phyloP scores from a whole-genome alignment of 2,329 filamentous ascomycete genomes.

The Aspergillus unguis region DNA sequence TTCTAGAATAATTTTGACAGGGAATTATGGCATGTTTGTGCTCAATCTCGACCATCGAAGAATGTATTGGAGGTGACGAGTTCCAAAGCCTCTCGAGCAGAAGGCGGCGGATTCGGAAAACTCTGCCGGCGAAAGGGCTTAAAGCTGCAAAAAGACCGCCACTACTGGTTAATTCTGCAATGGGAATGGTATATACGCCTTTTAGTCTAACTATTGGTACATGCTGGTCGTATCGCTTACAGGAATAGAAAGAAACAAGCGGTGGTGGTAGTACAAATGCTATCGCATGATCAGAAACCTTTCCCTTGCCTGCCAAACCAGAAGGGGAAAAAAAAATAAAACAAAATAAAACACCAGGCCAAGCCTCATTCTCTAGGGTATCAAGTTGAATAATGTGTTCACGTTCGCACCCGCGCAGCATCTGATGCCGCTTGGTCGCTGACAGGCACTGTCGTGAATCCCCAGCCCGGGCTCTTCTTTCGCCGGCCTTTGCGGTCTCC shows the following conservation, averaged over 20 bases:
- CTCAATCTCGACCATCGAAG: not conserved
- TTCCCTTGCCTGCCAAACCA: not conserved
- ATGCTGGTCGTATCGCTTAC: conserved; percentile 28
- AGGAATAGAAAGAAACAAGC: conserved; percentile 2
- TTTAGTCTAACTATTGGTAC: conserved; percentile 28
- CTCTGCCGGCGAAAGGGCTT: conserved; percentile 5
- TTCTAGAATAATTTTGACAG: not conserved
- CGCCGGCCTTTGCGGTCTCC: conserved; percentile 71
- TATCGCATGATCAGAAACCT: conserved; percentile 12
- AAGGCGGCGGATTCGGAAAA: conserved; percentile 1
- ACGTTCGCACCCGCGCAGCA: conserved; percentile 42
- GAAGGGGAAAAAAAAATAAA: not conserved
- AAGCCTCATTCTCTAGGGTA: conserved; percentile 7
- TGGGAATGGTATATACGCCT: conserved; percentile 11
- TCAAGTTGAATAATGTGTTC: conserved; percentile 13
- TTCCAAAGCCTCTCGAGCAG: not conserved
- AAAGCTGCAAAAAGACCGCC: not conserved
- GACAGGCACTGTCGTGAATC: conserved; percentile 43
- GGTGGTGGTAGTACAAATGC: conserved; percentile 22
- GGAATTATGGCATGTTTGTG: not conserved
- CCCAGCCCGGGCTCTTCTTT: conserved; percentile 55
- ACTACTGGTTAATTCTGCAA: conserved; percentile 3
- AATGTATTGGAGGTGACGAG: not conserved
- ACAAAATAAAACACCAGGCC: not conserved
- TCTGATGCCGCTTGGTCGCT: conserved; percentile 33